A percentile compares a stretch with the other conserved stretches of the same genome.
These are phyloP conservation scores for Silene coronaria DNA, from an alignment of 179 eudicot genomes.

Conservation along the genomic window DNA sequence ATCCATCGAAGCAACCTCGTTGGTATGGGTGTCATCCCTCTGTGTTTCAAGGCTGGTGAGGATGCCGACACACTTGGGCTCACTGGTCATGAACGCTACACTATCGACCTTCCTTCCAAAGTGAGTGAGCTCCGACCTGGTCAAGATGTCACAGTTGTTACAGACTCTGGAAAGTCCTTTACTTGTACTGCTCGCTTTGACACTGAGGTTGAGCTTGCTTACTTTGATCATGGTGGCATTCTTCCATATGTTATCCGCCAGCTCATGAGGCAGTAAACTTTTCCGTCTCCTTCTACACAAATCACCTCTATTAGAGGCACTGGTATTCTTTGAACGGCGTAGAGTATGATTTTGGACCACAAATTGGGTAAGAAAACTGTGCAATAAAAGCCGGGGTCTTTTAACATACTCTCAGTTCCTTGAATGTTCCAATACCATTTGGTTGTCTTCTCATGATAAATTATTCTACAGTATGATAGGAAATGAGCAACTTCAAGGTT, in stretches of 20 bases:
- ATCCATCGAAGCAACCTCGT: constrained; percentile 96
- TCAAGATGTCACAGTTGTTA: constrained; percentile 76
- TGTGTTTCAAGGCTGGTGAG: constrained; percentile 92
- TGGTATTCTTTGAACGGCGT: not conserved
- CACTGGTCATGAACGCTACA: constrained; percentile 91
- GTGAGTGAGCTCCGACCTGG: constrained; percentile 90
- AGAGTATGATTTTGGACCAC: constrained; percentile 9
- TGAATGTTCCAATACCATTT: not conserved
- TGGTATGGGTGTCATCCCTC: constrained; percentile 95
- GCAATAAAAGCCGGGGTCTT: constrained; percentile 12
- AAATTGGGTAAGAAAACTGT: constrained; percentile 7
- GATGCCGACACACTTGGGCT: constrained; percentile 92
- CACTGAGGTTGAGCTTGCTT: constrained; percentile 86
- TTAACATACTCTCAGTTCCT: not conserved
- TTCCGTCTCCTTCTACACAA: not conserved
- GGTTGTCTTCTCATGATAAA: not conserved
- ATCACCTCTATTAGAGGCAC: not conserved
- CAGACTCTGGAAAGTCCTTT: constrained; percentile 81
- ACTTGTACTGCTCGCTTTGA: constrained; percentile 82
- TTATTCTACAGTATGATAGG: not conserved
- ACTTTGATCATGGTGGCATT: constrained; percentile 82
- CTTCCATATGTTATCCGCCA: constrained; percentile 78
- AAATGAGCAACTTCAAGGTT: not conserved
- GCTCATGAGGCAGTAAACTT: constrained; percentile 38
- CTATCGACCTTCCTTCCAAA: constrained; percentile 71